These are phyloP conservation scores for Hypericum androsaemum DNA, from an alignment of 345 rosid genomes.

Conservation along the genomic window DNA sequence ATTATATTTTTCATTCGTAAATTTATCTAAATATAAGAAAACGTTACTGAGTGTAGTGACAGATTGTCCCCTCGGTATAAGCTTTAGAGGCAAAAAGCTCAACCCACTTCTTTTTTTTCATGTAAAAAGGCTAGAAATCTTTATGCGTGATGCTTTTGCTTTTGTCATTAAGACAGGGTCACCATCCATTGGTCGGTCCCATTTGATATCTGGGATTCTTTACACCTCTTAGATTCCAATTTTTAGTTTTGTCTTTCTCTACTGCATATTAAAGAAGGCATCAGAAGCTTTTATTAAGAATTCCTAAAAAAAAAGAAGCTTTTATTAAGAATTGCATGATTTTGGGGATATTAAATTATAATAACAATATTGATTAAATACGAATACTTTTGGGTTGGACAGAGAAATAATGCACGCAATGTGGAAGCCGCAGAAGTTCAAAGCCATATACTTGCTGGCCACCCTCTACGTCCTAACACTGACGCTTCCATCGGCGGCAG, in stretches of 20 bases:
- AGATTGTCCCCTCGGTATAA: no score
- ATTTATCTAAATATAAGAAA: no score
- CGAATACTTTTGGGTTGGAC: conserved; percentile 5
- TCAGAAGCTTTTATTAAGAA: background rate
- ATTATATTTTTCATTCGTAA: no score
- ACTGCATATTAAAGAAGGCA: no score
- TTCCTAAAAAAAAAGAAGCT: no score
- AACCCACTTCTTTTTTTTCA: conserved; percentile 17
- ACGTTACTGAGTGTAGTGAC: no score
- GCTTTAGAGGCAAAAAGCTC: conserved; percentile 17
- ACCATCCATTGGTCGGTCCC: background rate
- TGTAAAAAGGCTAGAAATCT: background rate
- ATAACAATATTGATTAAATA: background rate
- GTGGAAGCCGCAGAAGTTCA: conserved; percentile 99
- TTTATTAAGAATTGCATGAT: background rate
- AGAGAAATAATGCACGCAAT: conserved; percentile 99
- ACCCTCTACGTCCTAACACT: conserved; percentile 83
- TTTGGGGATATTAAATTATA: background rate
- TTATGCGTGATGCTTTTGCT: conserved; percentile 24
- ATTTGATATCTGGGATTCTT: background rate
- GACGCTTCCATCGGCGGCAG: conserved; percentile 89
- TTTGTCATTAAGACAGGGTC: conserved; percentile 22
- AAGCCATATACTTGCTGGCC: conserved; percentile 77
- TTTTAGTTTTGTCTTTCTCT: no score
- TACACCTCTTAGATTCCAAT: no score